Evolutionary conservation across 2,329 filamentous ascomycete genomes (phyloP).

Genomic region (Fusarium subtropicale): DNA sequence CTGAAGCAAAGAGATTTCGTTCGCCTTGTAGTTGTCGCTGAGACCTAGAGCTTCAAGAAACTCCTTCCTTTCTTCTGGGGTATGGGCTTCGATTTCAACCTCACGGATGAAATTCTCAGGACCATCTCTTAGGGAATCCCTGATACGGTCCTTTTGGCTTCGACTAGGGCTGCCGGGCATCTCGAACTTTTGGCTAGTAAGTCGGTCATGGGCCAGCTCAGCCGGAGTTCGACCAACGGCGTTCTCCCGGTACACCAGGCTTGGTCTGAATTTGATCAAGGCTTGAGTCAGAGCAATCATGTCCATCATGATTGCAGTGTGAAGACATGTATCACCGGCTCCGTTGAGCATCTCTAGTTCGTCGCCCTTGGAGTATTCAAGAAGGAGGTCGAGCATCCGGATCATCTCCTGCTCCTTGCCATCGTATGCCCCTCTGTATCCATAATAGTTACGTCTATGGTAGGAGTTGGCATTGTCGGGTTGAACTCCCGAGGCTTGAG

Average conservation of each 20-base stretch:
- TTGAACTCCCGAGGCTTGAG: constrained; percentile 42
- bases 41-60: constrained; percentile 45
- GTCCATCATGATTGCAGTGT: constrained; percentile 62
- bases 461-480: constrained; percentile 14
- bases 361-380: constrained; percentile 66
- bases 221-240: constrained; percentile 78
- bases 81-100: constrained; percentile 18
- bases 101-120: constrained; percentile 33
- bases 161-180: constrained; percentile 31
- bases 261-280: constrained; percentile 67
- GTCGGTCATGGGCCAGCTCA: constrained; percentile 72
- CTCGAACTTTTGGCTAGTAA: constrained; percentile 56
- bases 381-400: constrained; percentile 61
- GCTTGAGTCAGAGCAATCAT: constrained; percentile 54
- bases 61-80: constrained; percentile 34
- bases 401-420: constrained; percentile 48
- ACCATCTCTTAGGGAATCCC: constrained; percentile 5
- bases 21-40: constrained; percentile 45
- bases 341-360: constrained; percentile 71
- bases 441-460: constrained; percentile 18
- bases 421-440: constrained; percentile 38
- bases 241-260: constrained; percentile 77
- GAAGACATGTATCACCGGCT: constrained; percentile 73
- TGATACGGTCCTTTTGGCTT: neutral
- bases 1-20: constrained; percentile 45